A percentile compares a stretch with the other conserved stretches of the same genome.
Conservation (phyloP, 768 basidiomycete genomes). For the Pleurotus ostreatus region DNA sequence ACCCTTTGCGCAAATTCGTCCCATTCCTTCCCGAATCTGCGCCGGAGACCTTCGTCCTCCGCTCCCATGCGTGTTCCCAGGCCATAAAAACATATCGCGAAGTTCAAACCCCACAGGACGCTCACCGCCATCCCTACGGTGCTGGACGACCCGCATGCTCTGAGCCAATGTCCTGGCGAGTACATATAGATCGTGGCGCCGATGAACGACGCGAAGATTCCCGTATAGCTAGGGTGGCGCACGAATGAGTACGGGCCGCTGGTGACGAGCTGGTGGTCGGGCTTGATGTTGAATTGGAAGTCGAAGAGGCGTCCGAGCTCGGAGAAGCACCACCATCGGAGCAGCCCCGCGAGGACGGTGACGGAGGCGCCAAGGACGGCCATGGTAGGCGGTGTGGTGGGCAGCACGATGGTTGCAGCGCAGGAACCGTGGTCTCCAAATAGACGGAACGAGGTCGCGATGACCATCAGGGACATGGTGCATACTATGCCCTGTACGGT, state of each 20-base stretch:
- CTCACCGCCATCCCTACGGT: background rate
- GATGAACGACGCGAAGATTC: conserved; percentile 14
- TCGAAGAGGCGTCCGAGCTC: conserved; percentile 12
- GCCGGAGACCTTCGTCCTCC: conserved; percentile 27
- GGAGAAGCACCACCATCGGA: conserved; percentile 9
- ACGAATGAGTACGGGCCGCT: conserved; percentile 23
- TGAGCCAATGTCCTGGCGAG: conserved; percentile 12
- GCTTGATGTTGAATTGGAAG: conserved; percentile 31
- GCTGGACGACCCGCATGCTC: background rate
- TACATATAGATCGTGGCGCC: conserved; percentile 16
- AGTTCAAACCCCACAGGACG: background rate
- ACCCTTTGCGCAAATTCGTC: conserved; percentile 23
- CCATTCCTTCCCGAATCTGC: conserved; percentile 29
- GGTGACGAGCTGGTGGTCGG: conserved; percentile 22
- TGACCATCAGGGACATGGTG: background rate
- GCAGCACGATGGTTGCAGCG: background rate
- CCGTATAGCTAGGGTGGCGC: conserved; percentile 26
- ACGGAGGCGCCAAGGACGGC: background rate
- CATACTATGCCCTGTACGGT: background rate
- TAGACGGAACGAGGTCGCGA: background rate
- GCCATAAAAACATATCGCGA: background rate
- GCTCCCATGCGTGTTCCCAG: conserved; percentile 17
- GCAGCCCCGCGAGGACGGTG: background rate
- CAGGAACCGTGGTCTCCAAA: background rate
- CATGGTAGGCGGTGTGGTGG: background rate